A percentile compares a stretch with the other conserved stretches of the same genome.
Evolutionary conservation across 768 basidiomycete species (phyloP).

Genomic region (Podaxis carcinomalis): DNA sequence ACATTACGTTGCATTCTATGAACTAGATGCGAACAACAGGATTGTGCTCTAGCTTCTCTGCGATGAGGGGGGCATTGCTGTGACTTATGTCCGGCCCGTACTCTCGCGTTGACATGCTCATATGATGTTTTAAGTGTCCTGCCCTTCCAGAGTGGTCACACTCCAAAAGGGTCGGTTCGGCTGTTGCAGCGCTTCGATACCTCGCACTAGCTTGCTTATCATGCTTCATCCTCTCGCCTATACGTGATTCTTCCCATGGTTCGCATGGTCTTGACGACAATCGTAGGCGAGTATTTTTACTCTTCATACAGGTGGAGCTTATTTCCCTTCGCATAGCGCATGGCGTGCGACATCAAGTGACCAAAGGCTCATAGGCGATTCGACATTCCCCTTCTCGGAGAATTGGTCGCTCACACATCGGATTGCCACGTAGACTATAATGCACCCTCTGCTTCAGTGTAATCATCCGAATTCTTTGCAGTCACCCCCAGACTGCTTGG

Average conservation of each 20-base stretch:
- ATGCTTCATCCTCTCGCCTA: neutral
- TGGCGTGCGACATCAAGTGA: conserved; percentile 30
- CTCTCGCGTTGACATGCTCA: neutral
- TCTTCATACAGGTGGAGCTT: conserved; percentile 6
- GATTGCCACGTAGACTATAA: conserved; percentile 29
- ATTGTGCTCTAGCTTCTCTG: neutral
- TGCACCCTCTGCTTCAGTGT: neutral
- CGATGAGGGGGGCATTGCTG: neutral
- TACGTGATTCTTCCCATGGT: neutral
- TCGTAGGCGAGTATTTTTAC: conserved; percentile 3
- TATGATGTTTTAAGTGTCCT: neutral
- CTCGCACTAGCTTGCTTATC: neutral
- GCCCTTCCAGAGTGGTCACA: neutral
- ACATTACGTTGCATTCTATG: neutral
- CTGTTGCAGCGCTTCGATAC: neutral
- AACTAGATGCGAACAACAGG: neutral
- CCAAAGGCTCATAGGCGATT: conserved; percentile 19
- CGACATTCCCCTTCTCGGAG: conserved; percentile 20
- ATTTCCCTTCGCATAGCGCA: conserved; percentile 8
- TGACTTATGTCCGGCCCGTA: neutral
- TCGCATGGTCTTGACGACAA: conserved; percentile 11
- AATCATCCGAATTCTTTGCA: neutral
- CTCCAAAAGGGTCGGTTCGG: conserved; percentile 6
- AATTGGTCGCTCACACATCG: conserved; percentile 30
- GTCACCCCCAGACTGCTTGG: neutral